Conservation (phyloP, 345 rosid genomes). For the Combretum micranthum region DNA sequence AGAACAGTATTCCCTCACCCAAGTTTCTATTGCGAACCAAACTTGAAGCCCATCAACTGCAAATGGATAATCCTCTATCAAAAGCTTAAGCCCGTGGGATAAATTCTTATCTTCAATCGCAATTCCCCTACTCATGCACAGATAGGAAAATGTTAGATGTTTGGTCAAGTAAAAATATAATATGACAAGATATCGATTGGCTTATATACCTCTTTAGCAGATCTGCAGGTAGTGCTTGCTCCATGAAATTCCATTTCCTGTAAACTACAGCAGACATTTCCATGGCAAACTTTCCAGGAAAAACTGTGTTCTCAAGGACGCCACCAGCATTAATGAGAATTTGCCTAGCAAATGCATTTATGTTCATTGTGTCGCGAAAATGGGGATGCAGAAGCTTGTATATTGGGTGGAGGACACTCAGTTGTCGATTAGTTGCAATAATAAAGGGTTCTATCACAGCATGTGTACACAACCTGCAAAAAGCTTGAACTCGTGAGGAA, state of each 20-base stretch:
- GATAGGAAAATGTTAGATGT: neutral
- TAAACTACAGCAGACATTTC: constrained; percentile 68
- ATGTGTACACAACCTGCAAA: constrained; percentile 74
- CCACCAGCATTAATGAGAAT: constrained; percentile 80
- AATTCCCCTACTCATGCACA: constrained; percentile 49
- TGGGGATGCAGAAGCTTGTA: constrained; percentile 83
- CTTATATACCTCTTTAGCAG: constrained; percentile 55
- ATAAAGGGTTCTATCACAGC: constrained; percentile 85
- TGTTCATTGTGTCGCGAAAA: constrained; percentile 86
- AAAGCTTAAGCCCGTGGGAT: constrained; percentile 55
- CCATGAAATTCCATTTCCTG: constrained; percentile 70
- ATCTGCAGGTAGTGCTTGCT: constrained; percentile 80
- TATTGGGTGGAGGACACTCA: constrained; percentile 84
- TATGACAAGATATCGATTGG: too few relatives aligned
- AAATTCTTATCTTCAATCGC: constrained; percentile 47
- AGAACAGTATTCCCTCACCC: constrained; percentile 76
- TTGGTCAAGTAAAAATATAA: neutral
- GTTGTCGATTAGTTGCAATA: constrained; percentile 71
- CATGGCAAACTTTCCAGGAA: constrained; percentile 69
- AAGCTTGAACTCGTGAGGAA: neutral
- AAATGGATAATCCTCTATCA: constrained; percentile 80
- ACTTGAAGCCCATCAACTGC: constrained; percentile 92
- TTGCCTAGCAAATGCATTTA: constrained; percentile 82
- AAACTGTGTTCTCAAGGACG: constrained; percentile 65
- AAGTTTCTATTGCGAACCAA: constrained; percentile 79